These are phyloP conservation scores for Aspergillus viridinutans DNA, from an alignment of 2,329 filamentous ascomycete species.

Conservation along the genomic window DNA sequence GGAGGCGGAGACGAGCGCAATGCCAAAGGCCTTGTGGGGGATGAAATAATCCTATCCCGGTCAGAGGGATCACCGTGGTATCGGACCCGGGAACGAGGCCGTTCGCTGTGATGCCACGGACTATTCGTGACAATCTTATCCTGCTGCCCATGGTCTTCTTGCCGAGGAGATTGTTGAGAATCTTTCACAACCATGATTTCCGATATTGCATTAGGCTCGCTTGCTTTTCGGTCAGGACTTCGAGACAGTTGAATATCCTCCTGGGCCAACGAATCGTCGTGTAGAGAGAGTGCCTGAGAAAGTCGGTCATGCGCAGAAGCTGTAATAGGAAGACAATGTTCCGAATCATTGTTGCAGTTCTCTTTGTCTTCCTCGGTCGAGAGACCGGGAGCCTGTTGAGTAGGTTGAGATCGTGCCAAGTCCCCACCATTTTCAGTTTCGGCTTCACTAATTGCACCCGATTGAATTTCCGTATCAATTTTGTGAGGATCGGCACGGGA, in stretches of 20 bases:
- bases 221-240: slow-evolving; percentile 2
- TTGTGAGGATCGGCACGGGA: slow-evolving; percentile 17
- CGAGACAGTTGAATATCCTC: neutral
- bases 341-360: slow-evolving; percentile 33
- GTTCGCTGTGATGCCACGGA: slow-evolving; percentile 2
- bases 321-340: slow-evolving; percentile 26
- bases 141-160: slow-evolving; percentile 5
- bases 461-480: slow-evolving; percentile 15
- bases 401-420: slow-evolving; percentile 19
- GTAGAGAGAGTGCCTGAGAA: slow-evolving; percentile 33
- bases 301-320: slow-evolving; percentile 35
- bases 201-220: slow-evolving; percentile 21
- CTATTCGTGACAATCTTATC: neutral
- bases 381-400: slow-evolving; percentile 25
- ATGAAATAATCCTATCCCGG: neutral
- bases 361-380: slow-evolving; percentile 46
- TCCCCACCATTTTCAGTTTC: slow-evolving; percentile 48
- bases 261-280: slow-evolving; percentile 14
- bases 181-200: slow-evolving; percentile 34
- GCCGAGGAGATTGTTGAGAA: slow-evolving; percentile 32
- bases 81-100: neutral
- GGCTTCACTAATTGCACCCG: slow-evolving; percentile 34
- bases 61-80: slow-evolving; percentile 5
- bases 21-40: neutral
- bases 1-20: slow-evolving; percentile 19